Conservation (phyloP, 2,329 filamentous ascomycete genomes). For the Albophoma yamanashiensis region DNA sequence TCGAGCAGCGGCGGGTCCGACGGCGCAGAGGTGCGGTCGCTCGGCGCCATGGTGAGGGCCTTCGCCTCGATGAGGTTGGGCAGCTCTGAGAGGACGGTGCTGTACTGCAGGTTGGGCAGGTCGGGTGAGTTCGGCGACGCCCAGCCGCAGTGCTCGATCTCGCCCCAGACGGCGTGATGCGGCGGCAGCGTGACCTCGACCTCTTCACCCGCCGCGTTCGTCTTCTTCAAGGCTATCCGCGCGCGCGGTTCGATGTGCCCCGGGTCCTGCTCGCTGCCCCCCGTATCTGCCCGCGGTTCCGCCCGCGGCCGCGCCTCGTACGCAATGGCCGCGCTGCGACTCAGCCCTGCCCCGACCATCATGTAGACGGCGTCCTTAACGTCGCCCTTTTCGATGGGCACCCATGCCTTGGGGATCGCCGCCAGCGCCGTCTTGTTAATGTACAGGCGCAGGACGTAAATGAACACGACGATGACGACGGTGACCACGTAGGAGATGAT, state of each 20-base stretch:
- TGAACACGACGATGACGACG: conserved; percentile 55
- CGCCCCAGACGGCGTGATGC: conserved; percentile 58
- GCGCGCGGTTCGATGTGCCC: conserved; percentile 4
- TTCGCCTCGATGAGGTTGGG: conserved; percentile 88
- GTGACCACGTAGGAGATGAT: conserved; percentile 66
- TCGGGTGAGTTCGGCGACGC: conserved; percentile 66
- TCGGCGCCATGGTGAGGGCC: conserved; percentile 73
- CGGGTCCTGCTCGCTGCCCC: conserved; percentile 8
- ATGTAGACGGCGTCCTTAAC: conserved; percentile 63
- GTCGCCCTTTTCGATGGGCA: conserved; percentile 79
- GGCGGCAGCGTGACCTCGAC: conserved; percentile 36
- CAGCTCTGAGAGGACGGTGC: conserved; percentile 69
- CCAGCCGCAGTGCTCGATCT: conserved; percentile 84
- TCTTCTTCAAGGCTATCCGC: conserved; percentile 19
- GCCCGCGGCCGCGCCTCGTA: conserved; percentile 44
- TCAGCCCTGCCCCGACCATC: conserved; percentile 63
- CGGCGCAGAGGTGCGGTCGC: conserved; percentile 29
- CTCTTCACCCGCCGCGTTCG: conserved; percentile 23
- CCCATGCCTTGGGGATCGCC: conserved; percentile 76
- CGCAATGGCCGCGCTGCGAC: conserved; percentile 69
- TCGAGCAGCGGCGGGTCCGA: conserved; percentile 42
- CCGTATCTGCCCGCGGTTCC: conserved; percentile 16
- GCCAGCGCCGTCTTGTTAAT: conserved; percentile 71
- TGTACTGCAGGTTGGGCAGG: conserved; percentile 73
- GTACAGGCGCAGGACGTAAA: conserved; percentile 79